Base-by-base conservation (phyloP, 2,329 filamentous ascomycete species). In the Trichoderma sp. region DNA sequence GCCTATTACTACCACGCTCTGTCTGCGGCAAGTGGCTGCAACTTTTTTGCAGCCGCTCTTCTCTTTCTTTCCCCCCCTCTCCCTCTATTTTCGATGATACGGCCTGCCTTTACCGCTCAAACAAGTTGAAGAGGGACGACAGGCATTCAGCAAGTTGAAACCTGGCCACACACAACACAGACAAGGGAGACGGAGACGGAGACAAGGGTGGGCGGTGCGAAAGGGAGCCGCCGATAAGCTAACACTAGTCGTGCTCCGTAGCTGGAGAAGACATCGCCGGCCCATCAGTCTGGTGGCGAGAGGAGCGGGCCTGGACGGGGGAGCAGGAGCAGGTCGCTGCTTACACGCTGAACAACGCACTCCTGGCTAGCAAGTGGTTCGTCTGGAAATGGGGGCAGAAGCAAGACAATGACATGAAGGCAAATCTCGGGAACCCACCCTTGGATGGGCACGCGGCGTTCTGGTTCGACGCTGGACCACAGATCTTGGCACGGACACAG, bases 171-270 rank as follows among this genome's bases (percentile, higher is more conserved):
- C 34, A 34, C 34, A 46, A n/a, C 37, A 10, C 39, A 43, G 39
- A 43, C 39, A 43, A 43, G 63, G 63, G 60, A 66, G 34, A 56
- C 34, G 63, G 24, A 26, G 13, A 64, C 54, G 34, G 60, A 46
- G 52, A 28, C n/a, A 16, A 46, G 52, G 63, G 63, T 7, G 59
- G 52, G 52, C 16, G 11, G 60, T 56, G 52, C 37, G 63, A 56
- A 24, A 30, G 52, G 63, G 66, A 52, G 56, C 54, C 43, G 43
- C 66, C 52, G 66, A 68, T 68, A 61, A 68, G 66, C 66, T 68
- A 68, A 60, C 66, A 60, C 56, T 59, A 68, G 63, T 43, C 39
- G 39, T 66, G 56, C 63, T 66, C 63, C 63, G 63, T 66, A 66
- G 63, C 56, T 66, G 63, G 63, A 58, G 52, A 58, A 66, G 32